These are phyloP conservation scores for Hirsutella thompsonii DNA, from an alignment of 2,329 filamentous ascomycete genomes.

Conservation along the genomic window DNA sequence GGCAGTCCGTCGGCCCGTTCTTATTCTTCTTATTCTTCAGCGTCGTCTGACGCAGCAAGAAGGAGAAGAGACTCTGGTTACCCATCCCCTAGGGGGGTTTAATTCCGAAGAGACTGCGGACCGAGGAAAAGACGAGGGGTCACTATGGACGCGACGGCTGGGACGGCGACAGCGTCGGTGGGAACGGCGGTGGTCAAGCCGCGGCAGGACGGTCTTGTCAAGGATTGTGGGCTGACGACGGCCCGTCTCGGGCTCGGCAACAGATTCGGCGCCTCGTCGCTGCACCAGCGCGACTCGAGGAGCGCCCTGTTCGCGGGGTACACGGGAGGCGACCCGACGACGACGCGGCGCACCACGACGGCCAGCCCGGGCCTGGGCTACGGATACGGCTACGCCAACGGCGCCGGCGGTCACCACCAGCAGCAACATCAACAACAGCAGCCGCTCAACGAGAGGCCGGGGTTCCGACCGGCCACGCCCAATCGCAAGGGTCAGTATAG, in stretches of 20 bases:
- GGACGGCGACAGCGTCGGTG: not conserved
- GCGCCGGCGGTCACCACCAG: constrained; percentile 12
- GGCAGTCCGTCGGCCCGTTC: no score
- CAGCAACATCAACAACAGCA: not conserved
- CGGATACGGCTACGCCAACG: constrained; percentile 24
- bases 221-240: no score
- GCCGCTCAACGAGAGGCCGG: constrained; percentile 12
- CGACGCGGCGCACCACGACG: constrained; percentile 3
- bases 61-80: no score
- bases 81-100: no score
- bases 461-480: constrained; percentile 57
- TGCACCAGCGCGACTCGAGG: constrained; percentile 62
- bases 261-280: constrained; percentile 54
- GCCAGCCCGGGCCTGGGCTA: constrained; percentile 21
- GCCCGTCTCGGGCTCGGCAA: no score
- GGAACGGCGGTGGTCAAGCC: no score
- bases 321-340: constrained; percentile 28
- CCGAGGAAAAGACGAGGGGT: not conserved
- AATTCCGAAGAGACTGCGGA: not conserved
- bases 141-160: not conserved
- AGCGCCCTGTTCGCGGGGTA: constrained; percentile 68
- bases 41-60: no score
- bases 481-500: constrained; percentile 81
- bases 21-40: no score
- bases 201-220: no score